Base-by-base conservation (phyloP, 768 basidiomycete genomes). In the Cystofilobasidium macerans region DNA sequence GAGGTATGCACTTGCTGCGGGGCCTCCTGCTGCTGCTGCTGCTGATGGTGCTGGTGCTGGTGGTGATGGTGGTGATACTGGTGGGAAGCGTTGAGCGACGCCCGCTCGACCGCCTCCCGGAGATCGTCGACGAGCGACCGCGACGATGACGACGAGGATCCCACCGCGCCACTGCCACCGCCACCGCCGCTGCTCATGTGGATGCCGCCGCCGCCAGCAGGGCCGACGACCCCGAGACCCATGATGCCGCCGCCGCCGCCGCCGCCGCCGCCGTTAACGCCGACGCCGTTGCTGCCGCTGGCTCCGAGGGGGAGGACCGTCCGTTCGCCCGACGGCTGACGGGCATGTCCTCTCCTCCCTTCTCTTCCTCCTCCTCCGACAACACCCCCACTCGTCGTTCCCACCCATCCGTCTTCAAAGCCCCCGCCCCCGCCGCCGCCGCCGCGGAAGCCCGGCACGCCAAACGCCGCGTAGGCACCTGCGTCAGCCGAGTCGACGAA, bases 161-260 rank as follows among this genome's bases (percentile, higher is more conserved):
- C 33, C 7, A 45, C n/a, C 32, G 59, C 12, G 20, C 43, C 64
- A 18, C 64, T 24, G 1, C 61, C 59, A 28, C 57, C 61, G 38
- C 61, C 54, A n/a, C 57, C 26, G 30, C 59, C 56, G 54, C 61
- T 56, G n/a, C 51, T 60, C 3, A 38, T 62, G 26, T 54, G 26
- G 13, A 61, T 48, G 28, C 61, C 59, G 33, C 54, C 59, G 14
- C 59, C 26, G 59, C 61, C 61, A 26, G 59, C 47, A 11, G 59
- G 24, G 18, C 35, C 36, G n/a, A 33, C 14, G 36, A 14, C 36
- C 14, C 36, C 8, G 14, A 7, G 36, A 38, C 36, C 14, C 8
- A 14, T 7, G 36, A 7, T 38, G 36, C 8, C n/a, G n/a, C n/a
- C n/a, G n/a, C n/a, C n/a, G 36, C 36, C 8, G 36, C 36, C 8